Conservation (phyloP, 148 eudicot species). For the Vaccinium macrocarpon region DNA sequence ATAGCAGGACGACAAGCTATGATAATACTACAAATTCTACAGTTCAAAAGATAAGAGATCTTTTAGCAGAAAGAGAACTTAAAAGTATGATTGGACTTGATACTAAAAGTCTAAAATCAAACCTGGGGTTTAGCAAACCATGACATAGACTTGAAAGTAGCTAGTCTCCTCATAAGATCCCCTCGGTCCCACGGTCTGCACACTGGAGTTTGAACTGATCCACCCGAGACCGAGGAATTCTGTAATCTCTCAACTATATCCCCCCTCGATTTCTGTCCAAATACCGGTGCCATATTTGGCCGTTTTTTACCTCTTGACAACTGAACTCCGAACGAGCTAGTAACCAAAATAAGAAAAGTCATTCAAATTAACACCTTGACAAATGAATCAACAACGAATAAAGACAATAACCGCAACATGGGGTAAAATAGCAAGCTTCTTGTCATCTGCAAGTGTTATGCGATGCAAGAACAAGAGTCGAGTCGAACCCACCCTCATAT, state of each 20-base stretch:
- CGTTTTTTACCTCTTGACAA: constrained; percentile 59
- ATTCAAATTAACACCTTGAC: constrained; percentile 7
- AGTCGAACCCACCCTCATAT: no score
- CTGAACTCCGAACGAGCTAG: constrained; percentile 38
- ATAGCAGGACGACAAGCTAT: not conserved
- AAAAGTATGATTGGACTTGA: not conserved
- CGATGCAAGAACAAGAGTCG: no score
- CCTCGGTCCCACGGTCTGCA: constrained; percentile 96
- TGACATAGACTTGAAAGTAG: constrained; percentile 94
- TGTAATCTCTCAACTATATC: constrained; percentile 30
- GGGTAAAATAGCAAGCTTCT: no score
- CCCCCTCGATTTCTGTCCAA: constrained; percentile 34
- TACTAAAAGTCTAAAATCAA: constrained; percentile 15
- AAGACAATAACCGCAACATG: no score
- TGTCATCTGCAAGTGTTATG: no score
- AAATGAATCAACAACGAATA: not conserved
- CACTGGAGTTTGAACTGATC: constrained; percentile 40
- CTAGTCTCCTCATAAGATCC: constrained; percentile 72
- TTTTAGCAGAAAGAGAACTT: not conserved
- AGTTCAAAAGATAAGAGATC: not conserved
- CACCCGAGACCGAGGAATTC: constrained; percentile 19
- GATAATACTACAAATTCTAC: not conserved
- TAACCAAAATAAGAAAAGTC: not conserved
- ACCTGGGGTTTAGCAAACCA: constrained; percentile 99
- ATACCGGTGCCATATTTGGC: constrained; percentile 26